Evolutionary conservation across 106 monocot genomes (phyloP), one percentile per base, ranked within the genome.

Genomic region (Narthecium ossifragum): DNA sequence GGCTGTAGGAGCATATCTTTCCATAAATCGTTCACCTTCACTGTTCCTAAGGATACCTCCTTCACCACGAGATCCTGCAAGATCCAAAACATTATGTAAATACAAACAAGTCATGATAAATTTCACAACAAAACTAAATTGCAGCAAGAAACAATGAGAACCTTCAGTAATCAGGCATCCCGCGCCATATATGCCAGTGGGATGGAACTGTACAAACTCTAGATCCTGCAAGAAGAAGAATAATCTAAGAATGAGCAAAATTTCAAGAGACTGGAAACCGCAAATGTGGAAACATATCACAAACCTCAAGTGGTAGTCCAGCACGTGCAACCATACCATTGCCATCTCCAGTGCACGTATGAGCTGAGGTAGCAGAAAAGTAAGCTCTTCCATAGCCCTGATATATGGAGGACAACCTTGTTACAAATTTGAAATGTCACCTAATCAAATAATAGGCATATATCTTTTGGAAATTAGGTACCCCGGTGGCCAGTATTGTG

Each of bases 21-120:
- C 94, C 94, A 96, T 96, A 62, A 96, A 96, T 30, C 90, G 86
- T 60, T 96, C 94, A 53, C 94, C 94, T 84, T 96, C 94, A 66
- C 86, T 90, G 65, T 96, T 96, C 51, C 94, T 78, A 55, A 96
- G 90, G 23, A 96, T 96, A 59, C 94, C 94, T 74, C 94, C 94
- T 71, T 96, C 94, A 55, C 94, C 94, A 32, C 94, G 90, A 54
- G 86, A 96, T 65, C 94, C 90, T 96, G 55, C 33, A 56, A 45
- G 13, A 14, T 47, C 75, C 0, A 33, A 23, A 26, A 20, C 26
- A 26, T 25, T 17, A 34, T 38, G 34, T 57, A 33, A 23, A 46
- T 43, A 46, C 13, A 46, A 70, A 55, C 3, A 50, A 26, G 4
- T 20, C 14, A 50, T 3, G 6, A 20, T 33, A 6, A 48, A 20